Evolutionary conservation across 2,329 filamentous ascomycete genomes (phyloP).

Genomic region (Tolypocladium guangdongense): DNA sequence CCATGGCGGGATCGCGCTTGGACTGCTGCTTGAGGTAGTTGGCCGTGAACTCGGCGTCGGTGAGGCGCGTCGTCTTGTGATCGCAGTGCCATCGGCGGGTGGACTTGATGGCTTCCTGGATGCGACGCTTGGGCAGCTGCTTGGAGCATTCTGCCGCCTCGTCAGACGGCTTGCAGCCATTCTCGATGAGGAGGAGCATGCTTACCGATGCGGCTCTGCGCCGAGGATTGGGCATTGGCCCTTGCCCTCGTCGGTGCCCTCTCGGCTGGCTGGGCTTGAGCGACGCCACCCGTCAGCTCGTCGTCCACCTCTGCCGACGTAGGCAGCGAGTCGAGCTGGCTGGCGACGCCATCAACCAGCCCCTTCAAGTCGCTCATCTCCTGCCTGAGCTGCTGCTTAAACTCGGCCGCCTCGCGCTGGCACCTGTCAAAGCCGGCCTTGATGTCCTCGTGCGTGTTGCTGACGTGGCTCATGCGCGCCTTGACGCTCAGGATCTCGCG

Average conservation of each 20-base stretch:
- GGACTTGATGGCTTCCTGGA: slow-evolving; percentile 23
- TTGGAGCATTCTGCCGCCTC: neutral
- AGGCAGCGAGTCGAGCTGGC: slow-evolving; percentile 12
- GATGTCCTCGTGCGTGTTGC: slow-evolving; percentile 3
- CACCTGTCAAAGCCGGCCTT: slow-evolving; percentile 9
- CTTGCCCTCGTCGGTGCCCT: neutral
- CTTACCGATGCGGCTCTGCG: neutral
- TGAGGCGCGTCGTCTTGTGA: slow-evolving; percentile 20
- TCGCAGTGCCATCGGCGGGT: slow-evolving; percentile 28
- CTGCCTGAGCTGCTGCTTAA: slow-evolving; percentile 7
- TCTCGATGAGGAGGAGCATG: too few relatives aligned
- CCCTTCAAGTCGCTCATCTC: slow-evolving; percentile 14
- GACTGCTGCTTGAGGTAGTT: slow-evolving; percentile 25
- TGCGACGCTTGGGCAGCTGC: slow-evolving; percentile 12
- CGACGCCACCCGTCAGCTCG: neutral
- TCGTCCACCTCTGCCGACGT: slow-evolving; percentile 10
- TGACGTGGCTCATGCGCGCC: slow-evolving; percentile 10
- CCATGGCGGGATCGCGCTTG: slow-evolving; percentile 22
- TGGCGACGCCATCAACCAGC: slow-evolving; percentile 11
- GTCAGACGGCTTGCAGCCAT: neutral
- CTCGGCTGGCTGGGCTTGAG: neutral
- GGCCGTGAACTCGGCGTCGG: slow-evolving; percentile 18
- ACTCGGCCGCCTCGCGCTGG: slow-evolving; percentile 8
- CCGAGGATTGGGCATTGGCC: neutral
- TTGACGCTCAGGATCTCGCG: slow-evolving; percentile 20